These are phyloP conservation scores for Clonostachys sp. DNA, from an alignment of 2,329 filamentous ascomycete species.

Conservation along the genomic window DNA sequence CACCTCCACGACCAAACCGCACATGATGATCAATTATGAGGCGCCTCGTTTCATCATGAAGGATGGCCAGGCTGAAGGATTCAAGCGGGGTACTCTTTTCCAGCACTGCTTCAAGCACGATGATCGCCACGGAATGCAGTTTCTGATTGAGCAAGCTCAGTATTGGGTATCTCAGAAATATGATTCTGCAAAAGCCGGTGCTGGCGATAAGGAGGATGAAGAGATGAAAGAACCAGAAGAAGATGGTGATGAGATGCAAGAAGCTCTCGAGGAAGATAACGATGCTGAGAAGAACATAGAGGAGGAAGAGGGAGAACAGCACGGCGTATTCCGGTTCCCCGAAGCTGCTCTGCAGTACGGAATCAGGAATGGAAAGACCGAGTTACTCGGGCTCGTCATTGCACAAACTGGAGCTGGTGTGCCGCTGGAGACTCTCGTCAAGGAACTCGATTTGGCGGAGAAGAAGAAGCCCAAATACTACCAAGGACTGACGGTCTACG, in stretches of 20 bases:
- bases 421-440: conserved; percentile 61
- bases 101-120: conserved; percentile 45
- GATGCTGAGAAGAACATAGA: conserved; percentile 13
- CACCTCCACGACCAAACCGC: conserved; percentile 56
- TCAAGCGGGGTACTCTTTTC: conserved; percentile 21
- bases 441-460: conserved; percentile 58
- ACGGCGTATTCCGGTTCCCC: conserved; percentile 30
- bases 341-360: conserved; percentile 34
- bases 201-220: conserved; percentile 2
- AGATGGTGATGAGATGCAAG: too few species aligned
- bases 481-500: conserved; percentile 71
- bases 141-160: conserved; percentile 48
- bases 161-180: conserved; percentile 34
- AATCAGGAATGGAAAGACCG: conserved; percentile 42
- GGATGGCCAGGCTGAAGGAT: conserved; percentile 15
- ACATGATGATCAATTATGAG: conserved; percentile 39
- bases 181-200: conserved; percentile 21
- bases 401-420: conserved; percentile 63
- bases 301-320: conserved; percentile 24
- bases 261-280: too few species aligned
- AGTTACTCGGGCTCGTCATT: conserved; percentile 61
- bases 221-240: too few species aligned
- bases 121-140: conserved; percentile 46
- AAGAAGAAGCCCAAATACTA: conserved; percentile 67
- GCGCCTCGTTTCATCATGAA: conserved; percentile 20